Evolutionary conservation across 1,284 basidiomycete species (phyloP).

Genomic region (Trametes versicolor): DNA sequence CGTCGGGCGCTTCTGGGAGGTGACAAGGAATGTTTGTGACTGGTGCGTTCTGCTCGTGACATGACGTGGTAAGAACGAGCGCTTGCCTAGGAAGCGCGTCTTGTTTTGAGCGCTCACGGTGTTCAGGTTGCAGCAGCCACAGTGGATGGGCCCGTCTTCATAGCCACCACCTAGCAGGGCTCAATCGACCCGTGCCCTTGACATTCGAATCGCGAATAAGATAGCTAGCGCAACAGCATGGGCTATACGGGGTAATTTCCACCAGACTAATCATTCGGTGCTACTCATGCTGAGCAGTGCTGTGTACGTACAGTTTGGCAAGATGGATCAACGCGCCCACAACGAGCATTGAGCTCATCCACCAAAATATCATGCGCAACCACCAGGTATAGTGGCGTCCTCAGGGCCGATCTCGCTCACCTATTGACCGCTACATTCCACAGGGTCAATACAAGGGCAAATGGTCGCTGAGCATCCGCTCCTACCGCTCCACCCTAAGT

Average conservation of each 20-base stretch:
- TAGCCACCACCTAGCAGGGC: not conserved
- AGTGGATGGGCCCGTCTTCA: conserved; percentile 1
- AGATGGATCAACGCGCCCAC: conserved; percentile 84
- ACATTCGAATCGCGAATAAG: not conserved
- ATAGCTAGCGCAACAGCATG: conserved; percentile 8
- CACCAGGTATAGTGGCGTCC: conserved; percentile 62
- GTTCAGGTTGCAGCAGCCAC: not conserved
- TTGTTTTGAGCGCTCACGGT: not conserved
- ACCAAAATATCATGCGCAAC: conserved; percentile 73
- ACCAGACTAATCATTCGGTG: conserved; percentile 4
- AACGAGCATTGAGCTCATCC: conserved; percentile 70
- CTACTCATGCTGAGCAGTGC: not conserved
- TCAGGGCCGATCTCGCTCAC: conserved; percentile 1
- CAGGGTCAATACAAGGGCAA: conserved; percentile 66
- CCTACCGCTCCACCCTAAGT: conserved; percentile 74
- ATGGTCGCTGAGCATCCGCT: conserved; percentile 76
- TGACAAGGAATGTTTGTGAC: conserved; percentile 1
- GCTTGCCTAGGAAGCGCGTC: conserved; percentile 1
- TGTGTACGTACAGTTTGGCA: conserved; percentile 59
- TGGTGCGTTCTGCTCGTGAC: conserved; percentile 14
- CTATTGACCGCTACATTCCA: conserved; percentile 22
- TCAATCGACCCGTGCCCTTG: not conserved
- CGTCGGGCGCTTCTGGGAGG: not conserved
- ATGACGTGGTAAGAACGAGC: conserved; percentile 10
- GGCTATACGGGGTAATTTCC: conserved; percentile 32